Base-by-base conservation (phyloP, 2,329 filamentous ascomycete genomes). In the Cladobotryum mycophilum region DNA sequence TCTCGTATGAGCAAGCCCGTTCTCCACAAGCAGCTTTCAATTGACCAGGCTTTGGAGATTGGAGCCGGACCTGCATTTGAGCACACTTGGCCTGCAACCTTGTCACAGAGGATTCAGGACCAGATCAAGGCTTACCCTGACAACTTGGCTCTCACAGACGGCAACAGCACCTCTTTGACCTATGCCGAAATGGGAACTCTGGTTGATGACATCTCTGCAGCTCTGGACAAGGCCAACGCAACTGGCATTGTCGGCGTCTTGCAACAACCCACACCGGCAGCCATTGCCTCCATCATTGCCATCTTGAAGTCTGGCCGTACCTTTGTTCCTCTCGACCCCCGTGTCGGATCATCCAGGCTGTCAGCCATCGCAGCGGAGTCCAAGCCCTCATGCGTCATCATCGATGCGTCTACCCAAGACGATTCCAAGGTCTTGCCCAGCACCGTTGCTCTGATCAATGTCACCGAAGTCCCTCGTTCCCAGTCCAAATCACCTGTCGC, bases 101-200 rank as follows among this genome's bases (percentile, higher is more conserved):
- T 38, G 14, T 17, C 36, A 9, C 36, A 38, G 12, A 38, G 36
- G 13, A 38, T 38, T n/a, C 36, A 38, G 6, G 36, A 38, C 13
- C 36, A 38, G 36, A 38, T 38, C 36, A n/a, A 38, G 11, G 36
- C 36, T 38, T 12, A 38, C 38, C 47, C 44, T 6, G 37, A 53
- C 25, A 50, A 51, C 12, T 40, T 50, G 13, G 55, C 61, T 1
- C 33, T 61, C 11, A 58, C 42, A 13, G 61, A 64, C 22, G 53
- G 51, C 5, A 20, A 45, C 17, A 60, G 59, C 17, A 53, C 41
- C 9, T 34, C 35, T 1, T 22, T 60, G 8, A 71, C 70, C 1
- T 77, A 76, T 55, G 13, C 17, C 4, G 51, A 64, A 3, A 59
- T 76, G 58, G 36, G 36, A n/a, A 13, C 36, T 38, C 13, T 38